Conservation (phyloP, 2,329 filamentous ascomycete genomes). For the Sporothrix globosa region DNA sequence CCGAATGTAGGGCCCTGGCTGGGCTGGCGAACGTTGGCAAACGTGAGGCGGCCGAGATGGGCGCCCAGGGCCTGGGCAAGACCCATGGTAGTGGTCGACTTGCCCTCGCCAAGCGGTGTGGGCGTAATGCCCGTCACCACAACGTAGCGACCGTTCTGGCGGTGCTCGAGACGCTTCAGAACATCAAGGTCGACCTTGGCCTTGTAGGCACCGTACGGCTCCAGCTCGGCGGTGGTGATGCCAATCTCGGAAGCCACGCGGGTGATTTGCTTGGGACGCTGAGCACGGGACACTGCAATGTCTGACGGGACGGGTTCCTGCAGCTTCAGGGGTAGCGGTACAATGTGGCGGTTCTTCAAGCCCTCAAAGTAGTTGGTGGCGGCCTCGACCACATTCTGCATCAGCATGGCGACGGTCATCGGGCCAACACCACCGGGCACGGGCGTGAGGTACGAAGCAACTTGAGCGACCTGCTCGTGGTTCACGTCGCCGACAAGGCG, state of each 20-base stretch:
- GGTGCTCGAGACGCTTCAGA: constrained; percentile 81
- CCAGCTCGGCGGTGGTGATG: constrained; percentile 84
- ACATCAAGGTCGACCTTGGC: constrained; percentile 88
- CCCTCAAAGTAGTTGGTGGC: constrained; percentile 79
- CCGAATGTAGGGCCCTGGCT: constrained; percentile 98
- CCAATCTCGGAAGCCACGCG: constrained; percentile 83
- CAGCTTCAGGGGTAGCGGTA: constrained; percentile 81
- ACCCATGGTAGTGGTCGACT: constrained; percentile 97
- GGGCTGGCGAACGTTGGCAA: constrained; percentile 96
- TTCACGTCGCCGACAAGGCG: constrained; percentile 95
- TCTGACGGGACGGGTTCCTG: constrained; percentile 87
- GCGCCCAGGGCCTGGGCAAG: constrained; percentile 89
- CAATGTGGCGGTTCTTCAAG: constrained; percentile 77
- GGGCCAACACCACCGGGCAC: constrained; percentile 96
- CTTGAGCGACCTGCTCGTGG: constrained; percentile 78
- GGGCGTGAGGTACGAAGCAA: constrained; percentile 91
- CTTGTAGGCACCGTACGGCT: constrained; percentile 94
- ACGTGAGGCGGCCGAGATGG: constrained; percentile 83
- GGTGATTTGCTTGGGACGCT: constrained; percentile 90
- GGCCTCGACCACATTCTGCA: constrained; percentile 92
- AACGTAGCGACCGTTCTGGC: constrained; percentile 86
- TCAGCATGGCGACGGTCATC: constrained; percentile 98
- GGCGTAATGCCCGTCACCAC: constrained; percentile 95
- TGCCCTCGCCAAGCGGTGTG: constrained; percentile 94
- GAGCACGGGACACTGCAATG: constrained; percentile 85